These are phyloP conservation scores for Pseudisothecium myosuroides DNA, from an alignment of 225 moss, liverwort and hornwort genomes.

Conservation along the genomic window DNA sequence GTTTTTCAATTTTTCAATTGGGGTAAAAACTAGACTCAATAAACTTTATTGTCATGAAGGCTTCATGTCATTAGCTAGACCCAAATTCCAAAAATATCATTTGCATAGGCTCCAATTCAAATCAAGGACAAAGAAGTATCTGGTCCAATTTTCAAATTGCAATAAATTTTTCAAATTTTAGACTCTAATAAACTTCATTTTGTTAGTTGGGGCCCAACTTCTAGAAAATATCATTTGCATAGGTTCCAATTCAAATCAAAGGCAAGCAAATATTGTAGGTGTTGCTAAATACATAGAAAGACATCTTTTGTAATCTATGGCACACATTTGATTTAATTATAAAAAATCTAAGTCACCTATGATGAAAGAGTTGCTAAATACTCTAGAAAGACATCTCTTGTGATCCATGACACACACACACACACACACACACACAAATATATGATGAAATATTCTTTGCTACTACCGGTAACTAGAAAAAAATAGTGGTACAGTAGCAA, in stretches of 20 bases:
- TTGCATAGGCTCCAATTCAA: too few relatives aligned
- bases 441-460: neutral
- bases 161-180: neutral
- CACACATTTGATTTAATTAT: neutral
- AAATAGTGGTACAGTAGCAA: neutral
- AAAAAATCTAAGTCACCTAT: neutral
- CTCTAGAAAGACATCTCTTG: neutral
- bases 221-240: neutral
- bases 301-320: neutral
- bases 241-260: neutral
- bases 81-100: too few relatives aligned
- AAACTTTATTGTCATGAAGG: too few relatives aligned
- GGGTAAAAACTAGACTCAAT: too few relatives aligned
- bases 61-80: too few relatives aligned
- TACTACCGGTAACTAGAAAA: neutral
- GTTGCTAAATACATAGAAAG: neutral
- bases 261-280: neutral
- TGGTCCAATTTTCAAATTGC: neutral
- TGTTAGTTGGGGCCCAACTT: neutral
- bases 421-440: too few relatives aligned
- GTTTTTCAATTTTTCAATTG: too few relatives aligned
- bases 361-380: too few relatives aligned
- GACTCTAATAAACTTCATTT: neutral
- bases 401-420: neutral
- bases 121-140: too few relatives aligned